Conservation (phyloP, 108 stramenopile genomes). For the Conticribra guillardii region DNA sequence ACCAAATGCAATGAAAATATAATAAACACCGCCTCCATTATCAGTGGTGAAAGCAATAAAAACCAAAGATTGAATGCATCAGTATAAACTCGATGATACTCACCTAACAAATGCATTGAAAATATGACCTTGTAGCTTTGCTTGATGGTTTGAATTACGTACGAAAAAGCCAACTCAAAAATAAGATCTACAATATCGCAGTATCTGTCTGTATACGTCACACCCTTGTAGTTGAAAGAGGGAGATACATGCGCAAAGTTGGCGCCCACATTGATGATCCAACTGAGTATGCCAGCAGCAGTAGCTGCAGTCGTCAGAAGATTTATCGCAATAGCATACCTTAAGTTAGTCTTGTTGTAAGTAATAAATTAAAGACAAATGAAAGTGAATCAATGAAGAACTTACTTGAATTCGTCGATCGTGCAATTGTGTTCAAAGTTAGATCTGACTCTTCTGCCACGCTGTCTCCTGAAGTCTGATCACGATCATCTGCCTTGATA, state of each 20-base stretch:
- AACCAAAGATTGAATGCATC: too few relatives aligned
- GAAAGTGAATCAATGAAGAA: background rate
- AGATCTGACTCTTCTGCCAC: constrained; percentile 10
- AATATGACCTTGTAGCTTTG: constrained; percentile 40
- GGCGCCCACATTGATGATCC: constrained; percentile 34
- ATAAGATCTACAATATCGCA: constrained; percentile 30
- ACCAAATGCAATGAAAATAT: constrained; percentile 33
- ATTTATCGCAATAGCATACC: too few relatives aligned
- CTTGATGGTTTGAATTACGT: constrained; percentile 27
- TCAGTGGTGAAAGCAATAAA: too few relatives aligned
- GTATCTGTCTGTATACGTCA: constrained; percentile 23
- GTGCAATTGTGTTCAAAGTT: constrained; percentile 24
- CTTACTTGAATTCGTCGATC: constrained; percentile 26
- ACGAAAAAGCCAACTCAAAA: constrained; percentile 14
- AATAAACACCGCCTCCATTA: too few relatives aligned
- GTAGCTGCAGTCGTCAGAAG: too few relatives aligned
- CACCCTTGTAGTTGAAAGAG: constrained; percentile 23
- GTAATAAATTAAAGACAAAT: background rate
- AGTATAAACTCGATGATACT: too few relatives aligned
- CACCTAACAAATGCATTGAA: constrained; percentile 32
- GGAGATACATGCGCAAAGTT: constrained; percentile 46
- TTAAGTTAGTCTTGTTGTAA: too few relatives aligned
- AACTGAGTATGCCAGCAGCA: constrained; percentile 28
- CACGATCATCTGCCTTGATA: constrained; percentile 23
- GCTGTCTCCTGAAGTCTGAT: constrained; percentile 1